Base-by-base conservation (phyloP, 371 early-diverging fungal genomes). In the Mortierella sp. region DNA sequence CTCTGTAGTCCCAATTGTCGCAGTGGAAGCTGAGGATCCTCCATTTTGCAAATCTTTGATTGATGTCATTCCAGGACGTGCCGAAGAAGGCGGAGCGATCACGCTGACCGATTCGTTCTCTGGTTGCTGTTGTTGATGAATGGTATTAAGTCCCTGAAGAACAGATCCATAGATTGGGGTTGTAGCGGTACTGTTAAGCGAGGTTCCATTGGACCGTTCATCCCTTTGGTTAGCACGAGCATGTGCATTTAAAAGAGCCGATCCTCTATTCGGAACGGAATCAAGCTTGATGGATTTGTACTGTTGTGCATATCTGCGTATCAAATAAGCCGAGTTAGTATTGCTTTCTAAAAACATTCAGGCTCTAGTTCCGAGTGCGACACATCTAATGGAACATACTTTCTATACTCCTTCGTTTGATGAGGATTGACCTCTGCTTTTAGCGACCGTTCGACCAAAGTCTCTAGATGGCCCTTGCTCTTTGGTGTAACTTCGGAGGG, bases 371-470 rank as follows among this genome's bases (percentile, higher is more conserved):
- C 5, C 4, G 9, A 4, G 17, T 19, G 9, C 10, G 19, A 23
- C 12, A 12, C 12, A 8, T 29, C 5, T 15, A 23, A 2, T 6
- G 8, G 6, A 15, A 51, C 32, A 23, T 61, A 81, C 71, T 81
- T 59, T 54, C 56, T 69, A 74, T 83, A 83, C 42, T 82, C 83
- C 13, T 68, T 73, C 19, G 17, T 29, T 54, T 82, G 77, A 26
- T 73, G 67, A 6, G 66, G 22, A 0, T 82, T 47, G 1, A 82
- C 73, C 8, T 82, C 68, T 0, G 82, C 74, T 0, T 26, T 22
- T 4, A 83, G 53, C 8, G 72, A 75, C 7, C 65, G 65, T 60
- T 66, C 66, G 12, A 73, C 77, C 32, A 73, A 45, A n/a, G 64
- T 64, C 40, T 76, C 81, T 29, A 82, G 62, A 22, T 63, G 70